Base-by-base conservation (phyloP, 768 basidiomycete species). In the button mushroom (Agaricus bisporus) region DNA sequence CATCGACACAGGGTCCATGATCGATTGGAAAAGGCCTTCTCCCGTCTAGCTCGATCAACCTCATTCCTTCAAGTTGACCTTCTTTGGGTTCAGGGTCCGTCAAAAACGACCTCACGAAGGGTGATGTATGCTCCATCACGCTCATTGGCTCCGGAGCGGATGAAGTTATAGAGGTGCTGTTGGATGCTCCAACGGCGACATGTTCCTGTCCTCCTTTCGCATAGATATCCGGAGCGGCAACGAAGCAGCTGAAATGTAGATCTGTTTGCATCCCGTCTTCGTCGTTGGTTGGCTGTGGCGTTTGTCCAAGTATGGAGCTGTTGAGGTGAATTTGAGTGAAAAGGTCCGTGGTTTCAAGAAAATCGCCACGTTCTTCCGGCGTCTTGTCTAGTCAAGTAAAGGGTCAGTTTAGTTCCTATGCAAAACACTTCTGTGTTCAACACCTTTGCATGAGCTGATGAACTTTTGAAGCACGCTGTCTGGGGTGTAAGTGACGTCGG, bases 171-270 rank as follows among this genome's bases (percentile, higher is more conserved):
- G 60, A 0, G 62, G 46, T 35, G 32, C 60, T 20, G 58, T 54
- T 5, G 61, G 64, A 12, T 60, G 56, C 5, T 36, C 12, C 44
- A n/a, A 47, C 35, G 18, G 12, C 1, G 1, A 43, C 4, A 2
- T 22, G 36, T 15, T 42, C 18, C 18, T 41, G 17, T 12, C 39
- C 41, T 17, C 22, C 39, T 8, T 7, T 20, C 17, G 64, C 58
- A 36, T 64, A 65, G 1, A 71, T 64, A 29, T 68, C 72, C 1
- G 83, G 81, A 0, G 88, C 88, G 54, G 77, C 75, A 32, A 97
- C 81, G 61, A 97, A 98, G 61, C 86, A 85, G 1, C 88, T 89
- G 59, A 95, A 98, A 68, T 97, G 95, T 7, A 91, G 73, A 60
- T 89, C 77, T 0, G 87, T 88, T 37, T 90, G 74, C 8, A 84